Conservation (phyloP, 805 yeast species). For the Myxozyma nipponensis region DNA sequence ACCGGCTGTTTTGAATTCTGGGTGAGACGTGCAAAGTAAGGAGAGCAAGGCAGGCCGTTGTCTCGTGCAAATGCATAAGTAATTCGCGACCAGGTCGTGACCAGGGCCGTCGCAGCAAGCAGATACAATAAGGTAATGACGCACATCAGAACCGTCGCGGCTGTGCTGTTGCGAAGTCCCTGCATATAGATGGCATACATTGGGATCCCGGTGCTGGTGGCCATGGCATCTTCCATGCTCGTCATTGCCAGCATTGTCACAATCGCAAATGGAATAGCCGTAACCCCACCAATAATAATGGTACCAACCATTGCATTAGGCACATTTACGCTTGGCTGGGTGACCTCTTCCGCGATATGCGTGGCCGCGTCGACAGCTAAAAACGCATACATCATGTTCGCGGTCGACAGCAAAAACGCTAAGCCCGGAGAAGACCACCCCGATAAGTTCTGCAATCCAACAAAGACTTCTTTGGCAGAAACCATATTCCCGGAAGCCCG, state of each 20-base stretch:
- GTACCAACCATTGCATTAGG: conserved; percentile 62
- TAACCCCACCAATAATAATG: conserved; percentile 62
- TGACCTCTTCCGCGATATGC: conserved; percentile 66
- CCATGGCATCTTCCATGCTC: conserved; percentile 48
- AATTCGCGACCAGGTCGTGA: conserved; percentile 6
- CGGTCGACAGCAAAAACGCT: conserved; percentile 60
- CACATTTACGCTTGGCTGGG: conserved; percentile 52
- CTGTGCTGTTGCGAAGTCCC: conserved; percentile 50
- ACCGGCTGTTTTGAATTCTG: conserved; percentile 42
- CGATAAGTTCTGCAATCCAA: conserved; percentile 45
- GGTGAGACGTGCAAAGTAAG: conserved; percentile 49
- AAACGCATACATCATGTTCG: conserved; percentile 68
- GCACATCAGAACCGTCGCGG: conserved; percentile 36
- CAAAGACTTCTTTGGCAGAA: conserved; percentile 45
- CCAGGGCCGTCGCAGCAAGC: not conserved
- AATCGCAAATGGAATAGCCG: conserved; percentile 33
- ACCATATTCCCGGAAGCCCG: conserved; percentile 19
- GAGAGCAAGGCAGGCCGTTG: conserved; percentile 55
- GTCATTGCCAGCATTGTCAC: conserved; percentile 46
- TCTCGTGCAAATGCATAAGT: conserved; percentile 53
- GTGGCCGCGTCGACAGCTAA: conserved; percentile 67
- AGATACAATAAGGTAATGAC: not conserved
- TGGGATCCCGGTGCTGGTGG: conserved; percentile 57
- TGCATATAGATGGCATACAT: conserved; percentile 60
- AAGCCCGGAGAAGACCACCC: conserved; percentile 54